phyloP scores from a whole-genome alignment of 2,329 filamentous ascomycete species.

The Fusarium drepaniforme region DNA sequence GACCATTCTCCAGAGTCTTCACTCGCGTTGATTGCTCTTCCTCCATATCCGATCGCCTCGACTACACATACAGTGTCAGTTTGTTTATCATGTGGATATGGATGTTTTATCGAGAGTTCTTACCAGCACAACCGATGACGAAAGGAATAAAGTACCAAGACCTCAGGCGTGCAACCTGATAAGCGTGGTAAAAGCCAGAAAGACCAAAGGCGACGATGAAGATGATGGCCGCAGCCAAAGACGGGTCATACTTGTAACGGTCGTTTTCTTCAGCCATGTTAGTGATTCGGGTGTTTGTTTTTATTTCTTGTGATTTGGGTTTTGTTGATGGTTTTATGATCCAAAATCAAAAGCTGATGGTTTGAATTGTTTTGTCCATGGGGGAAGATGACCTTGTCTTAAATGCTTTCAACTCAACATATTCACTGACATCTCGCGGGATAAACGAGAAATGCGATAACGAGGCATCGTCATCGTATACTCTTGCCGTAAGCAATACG shows the following conservation, averaged over 20 bases:
- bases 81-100: not conserved
- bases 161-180: conserved; percentile 51
- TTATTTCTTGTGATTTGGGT: conserved; percentile 21
- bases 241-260: conserved; percentile 60
- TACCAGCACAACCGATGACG: conserved; percentile 59
- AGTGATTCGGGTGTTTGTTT: not conserved
- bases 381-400: not conserved
- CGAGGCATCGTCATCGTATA: not conserved
- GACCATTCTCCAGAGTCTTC: conserved; percentile 48
- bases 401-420: not conserved
- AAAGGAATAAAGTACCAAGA: conserved; percentile 65
- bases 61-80: conserved; percentile 12
- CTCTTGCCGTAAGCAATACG: not conserved
- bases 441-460: not conserved
- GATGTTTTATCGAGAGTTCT: no score
- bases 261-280: not conserved
- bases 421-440: not conserved
- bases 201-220: conserved; percentile 15
- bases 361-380: not conserved
- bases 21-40: conserved; percentile 56
- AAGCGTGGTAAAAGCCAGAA: conserved; percentile 51
- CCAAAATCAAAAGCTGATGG: not conserved
- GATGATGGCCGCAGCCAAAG: conserved; percentile 52
- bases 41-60: conserved; percentile 53
- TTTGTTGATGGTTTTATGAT: not conserved